Evolutionary conservation across 441 rosid species (phyloP).

Genomic region (Melastoma candidum): DNA sequence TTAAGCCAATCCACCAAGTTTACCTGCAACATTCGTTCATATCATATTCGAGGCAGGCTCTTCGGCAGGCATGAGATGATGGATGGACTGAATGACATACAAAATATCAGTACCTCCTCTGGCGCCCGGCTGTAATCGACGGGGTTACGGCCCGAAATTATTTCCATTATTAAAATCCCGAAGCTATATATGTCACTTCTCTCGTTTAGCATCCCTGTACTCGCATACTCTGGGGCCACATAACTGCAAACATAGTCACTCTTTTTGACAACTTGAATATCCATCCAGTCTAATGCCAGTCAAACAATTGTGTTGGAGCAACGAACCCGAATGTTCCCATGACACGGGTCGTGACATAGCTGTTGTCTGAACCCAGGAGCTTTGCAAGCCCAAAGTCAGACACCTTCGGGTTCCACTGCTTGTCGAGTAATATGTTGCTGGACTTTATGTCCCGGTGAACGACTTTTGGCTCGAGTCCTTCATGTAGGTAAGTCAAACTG

Average conservation of each 20-base stretch:
- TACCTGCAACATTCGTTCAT: slow-evolving; percentile 26
- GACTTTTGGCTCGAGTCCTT: slow-evolving; percentile 65
- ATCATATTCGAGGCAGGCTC: no score
- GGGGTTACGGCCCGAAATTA: slow-evolving; percentile 53
- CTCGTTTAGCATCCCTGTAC: slow-evolving; percentile 66
- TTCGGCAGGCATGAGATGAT: background rate
- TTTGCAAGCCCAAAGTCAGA: slow-evolving; percentile 72
- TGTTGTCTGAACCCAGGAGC: slow-evolving; percentile 48
- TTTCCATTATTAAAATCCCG: slow-evolving; percentile 60
- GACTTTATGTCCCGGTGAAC: slow-evolving; percentile 63
- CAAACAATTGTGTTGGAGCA: no score
- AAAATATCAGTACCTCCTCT: slow-evolving; percentile 33
- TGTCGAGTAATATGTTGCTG: slow-evolving; percentile 57
- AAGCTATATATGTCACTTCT: slow-evolving; percentile 64
- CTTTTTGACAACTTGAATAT: no score
- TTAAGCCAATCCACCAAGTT: slow-evolving; percentile 66
- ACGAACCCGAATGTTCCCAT: slow-evolving; percentile 75
- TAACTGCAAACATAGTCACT: slow-evolving; percentile 23
- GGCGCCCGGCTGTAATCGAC: slow-evolving; percentile 50
- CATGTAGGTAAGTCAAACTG: slow-evolving; percentile 55
- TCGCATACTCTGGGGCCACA: slow-evolving; percentile 67
- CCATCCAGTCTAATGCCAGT: no score
- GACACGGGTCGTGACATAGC: slow-evolving; percentile 64
- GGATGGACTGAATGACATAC: slow-evolving; percentile 2
- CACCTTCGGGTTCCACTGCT: slow-evolving; percentile 54